A percentile compares a stretch with the other conserved stretches of the same genome.
Conservation (phyloP, 2,329 filamentous ascomycete species). For the Apiospora hydei region DNA sequence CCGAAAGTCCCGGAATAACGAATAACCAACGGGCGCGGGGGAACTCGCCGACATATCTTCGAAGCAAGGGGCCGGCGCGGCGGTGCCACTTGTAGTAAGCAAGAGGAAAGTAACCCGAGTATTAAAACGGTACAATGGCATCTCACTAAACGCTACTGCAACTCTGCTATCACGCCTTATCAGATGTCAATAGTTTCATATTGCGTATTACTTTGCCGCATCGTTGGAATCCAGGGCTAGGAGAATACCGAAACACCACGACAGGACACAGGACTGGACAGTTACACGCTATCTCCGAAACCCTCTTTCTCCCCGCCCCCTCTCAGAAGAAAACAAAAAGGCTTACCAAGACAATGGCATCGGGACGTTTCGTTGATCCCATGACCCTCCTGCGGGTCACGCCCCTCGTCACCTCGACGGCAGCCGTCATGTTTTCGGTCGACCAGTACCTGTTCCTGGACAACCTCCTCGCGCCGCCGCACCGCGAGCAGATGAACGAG, state of each 20-base stretch:
- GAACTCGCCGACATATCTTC: not conserved
- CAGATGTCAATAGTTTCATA: not conserved
- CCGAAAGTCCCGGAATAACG: not conserved
- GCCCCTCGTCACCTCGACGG: conserved; percentile 56
- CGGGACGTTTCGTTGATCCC: conserved; percentile 47
- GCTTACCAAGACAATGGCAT: conserved; percentile 43
- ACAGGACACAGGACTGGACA: not conserved
- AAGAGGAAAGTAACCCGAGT: not conserved
- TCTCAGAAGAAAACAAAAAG: not conserved
- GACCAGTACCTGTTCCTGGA: conserved; percentile 54
- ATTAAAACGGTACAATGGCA: not conserved
- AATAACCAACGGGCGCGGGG: not conserved
- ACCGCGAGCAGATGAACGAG: conserved; percentile 42
- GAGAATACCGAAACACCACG: not conserved
- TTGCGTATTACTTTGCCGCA: not conserved
- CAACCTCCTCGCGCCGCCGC: conserved; percentile 42
- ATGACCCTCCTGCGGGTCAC: conserved; percentile 49
- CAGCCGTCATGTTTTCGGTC: conserved; percentile 52
- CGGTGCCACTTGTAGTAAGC: not conserved
- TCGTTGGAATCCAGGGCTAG: not conserved
- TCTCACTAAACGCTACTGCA: not conserved
- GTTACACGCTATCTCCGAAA: not conserved
- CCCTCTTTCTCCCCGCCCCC: not conserved
- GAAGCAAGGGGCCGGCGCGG: not conserved
- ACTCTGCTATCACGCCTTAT: not conserved